Base-by-base conservation (phyloP, 345 rosid genomes). In the Gossypium anomalum region DNA sequence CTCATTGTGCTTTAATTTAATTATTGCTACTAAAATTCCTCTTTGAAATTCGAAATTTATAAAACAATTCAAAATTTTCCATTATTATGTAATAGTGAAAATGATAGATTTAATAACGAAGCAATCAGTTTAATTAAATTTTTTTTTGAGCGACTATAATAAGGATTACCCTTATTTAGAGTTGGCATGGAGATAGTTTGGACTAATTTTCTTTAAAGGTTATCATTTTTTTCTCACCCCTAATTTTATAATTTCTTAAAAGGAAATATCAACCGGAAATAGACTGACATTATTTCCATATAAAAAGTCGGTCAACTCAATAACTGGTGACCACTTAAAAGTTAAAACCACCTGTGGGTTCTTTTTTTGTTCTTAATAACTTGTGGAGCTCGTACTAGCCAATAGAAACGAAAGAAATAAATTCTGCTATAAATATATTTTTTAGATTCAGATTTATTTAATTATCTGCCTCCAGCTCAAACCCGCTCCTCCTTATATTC, bases 11-110 rank as follows among this genome's bases (percentile, higher is more conserved):
- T 29, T 29, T 0, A 29, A 29, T 29, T 29, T 29, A 4, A 29
- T 29, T 29, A 0, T 29, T 29, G 38, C 1, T 4, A 0, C 5
- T 29, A 3, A 34, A 34, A 34, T 1, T 34, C 0, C 1, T 34
- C 0, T 34, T 34, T 5, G 0, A 34, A 4, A 34, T 1, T 34
- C 0, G 0, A 34, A 34, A 34, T 34, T 34, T 34, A 34, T 5
- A 5, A 34, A 5, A 1, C 0, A 0, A 5, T 34, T 34, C 0
- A 34, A 34, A 5, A 0, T 5, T 34, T 34, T 4, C 7, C 2
- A 4, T 34, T 0, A 0, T 34, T 34, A 34, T 4, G 4, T 34
- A 34, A 34, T 34, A 4, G 38, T 34, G 41, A 34, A 34, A 34
- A 5, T 4, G 7, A 34, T 34, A 34, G 41, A 34, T 34, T 34